Conservation (phyloP, 805 yeast species). For the Spathaspora girioi region DNA sequence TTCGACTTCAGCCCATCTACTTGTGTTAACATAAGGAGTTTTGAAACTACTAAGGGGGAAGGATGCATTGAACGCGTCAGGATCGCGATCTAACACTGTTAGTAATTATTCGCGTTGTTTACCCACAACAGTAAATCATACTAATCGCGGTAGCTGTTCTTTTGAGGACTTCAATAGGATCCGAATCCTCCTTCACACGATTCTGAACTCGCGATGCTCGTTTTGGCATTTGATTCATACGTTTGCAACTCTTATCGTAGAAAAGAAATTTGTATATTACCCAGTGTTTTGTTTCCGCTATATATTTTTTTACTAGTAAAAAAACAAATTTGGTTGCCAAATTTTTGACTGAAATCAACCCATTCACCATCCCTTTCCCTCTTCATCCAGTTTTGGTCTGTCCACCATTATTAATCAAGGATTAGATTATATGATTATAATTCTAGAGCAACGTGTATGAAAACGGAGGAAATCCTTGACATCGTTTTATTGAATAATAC, state of each 20-base stretch:
- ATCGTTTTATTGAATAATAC: no score
- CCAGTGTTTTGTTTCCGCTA: background rate
- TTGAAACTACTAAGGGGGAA: conserved; percentile 36
- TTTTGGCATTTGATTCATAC: conserved; percentile 2
- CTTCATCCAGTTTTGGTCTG: no score
- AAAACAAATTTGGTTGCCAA: background rate
- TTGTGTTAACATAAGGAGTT: conserved; percentile 41
- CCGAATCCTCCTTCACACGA: conserved; percentile 7
- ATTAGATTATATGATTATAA: no score
- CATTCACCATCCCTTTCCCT: no score
- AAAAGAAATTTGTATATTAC: background rate
- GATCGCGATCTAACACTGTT: conserved; percentile 8
- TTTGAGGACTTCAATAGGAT: conserved; percentile 10
- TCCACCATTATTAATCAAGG: no score
- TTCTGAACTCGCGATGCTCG: conserved; percentile 2
- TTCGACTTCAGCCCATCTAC: conserved; percentile 42
- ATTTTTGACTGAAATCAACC: no score
- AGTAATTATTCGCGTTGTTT: conserved; percentile 2
- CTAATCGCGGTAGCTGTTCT: conserved; percentile 14
- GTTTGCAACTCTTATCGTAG: background rate
- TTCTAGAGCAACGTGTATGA: no score
- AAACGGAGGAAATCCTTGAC: no score
- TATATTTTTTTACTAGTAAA: background rate
- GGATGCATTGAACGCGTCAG: conserved; percentile 6
- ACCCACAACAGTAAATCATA: conserved; percentile 13